Base-by-base conservation (phyloP, 768 basidiomycete genomes). In the Boletus patriciae region DNA sequence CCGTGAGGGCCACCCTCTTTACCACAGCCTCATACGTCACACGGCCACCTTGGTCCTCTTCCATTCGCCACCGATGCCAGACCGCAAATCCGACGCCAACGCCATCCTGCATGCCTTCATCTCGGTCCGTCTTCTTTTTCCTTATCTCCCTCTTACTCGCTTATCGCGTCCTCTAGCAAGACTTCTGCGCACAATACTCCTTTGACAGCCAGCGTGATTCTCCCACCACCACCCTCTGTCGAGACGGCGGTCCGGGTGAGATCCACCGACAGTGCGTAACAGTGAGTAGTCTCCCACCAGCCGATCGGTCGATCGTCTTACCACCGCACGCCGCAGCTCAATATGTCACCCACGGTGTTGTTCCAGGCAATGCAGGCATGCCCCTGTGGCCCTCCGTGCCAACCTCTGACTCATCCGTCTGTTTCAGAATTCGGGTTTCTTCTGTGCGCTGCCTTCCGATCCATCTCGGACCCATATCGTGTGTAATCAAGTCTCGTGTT, bases 281-380 rank as follows among this genome's bases (percentile, higher is more conserved):
- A 59, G 84, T 87, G 61, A 57, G 81, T 70, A 21, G n/a, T 43
- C 41, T 43, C n/a, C 33, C 43, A 38, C 50, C 52, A 6, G 2
- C 48, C 48, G 52, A 54, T 58, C 60, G 13, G 18, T 47, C 57
- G 27, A 34, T 55, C 59, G 36, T 54, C 50, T 60, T 50, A 64
- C 58, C 46, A 50, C 53, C 55, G 44, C 60, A 27, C 37, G 58
- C 53, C 67, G 46, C 65, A 90, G 86, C 65, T 85, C 58, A 77
- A 79, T 69, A 83, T 87, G 84, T 76, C 82, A 52, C 80, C 85
- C 12, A 87, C 78, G 59, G 72, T 77, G 56, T 62, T 88, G 51
- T 88, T 90, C 64, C 74, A 80, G 65, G 81, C 85, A 40, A 90
- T 92, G 87, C 88, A 89, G 82, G 85, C 84, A 58, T 31, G 72